These are phyloP conservation scores for Trametes cingulata DNA, from an alignment of 768 basidiomycete genomes.

Conservation along the genomic window DNA sequence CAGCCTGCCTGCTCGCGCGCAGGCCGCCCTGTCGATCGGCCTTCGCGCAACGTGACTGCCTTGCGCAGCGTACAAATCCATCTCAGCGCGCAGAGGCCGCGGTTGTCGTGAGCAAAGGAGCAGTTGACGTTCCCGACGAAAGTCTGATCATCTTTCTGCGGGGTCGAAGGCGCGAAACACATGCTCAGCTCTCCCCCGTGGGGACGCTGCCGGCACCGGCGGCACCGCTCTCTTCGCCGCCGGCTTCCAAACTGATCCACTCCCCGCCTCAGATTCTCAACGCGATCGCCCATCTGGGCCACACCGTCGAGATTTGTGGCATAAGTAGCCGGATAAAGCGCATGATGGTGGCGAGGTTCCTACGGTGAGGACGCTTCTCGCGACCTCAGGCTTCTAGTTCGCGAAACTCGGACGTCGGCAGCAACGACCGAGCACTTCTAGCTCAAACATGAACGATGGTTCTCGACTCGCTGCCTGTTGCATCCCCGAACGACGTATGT, in stretches of 20 bases:
- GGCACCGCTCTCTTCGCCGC: constrained; percentile 3
- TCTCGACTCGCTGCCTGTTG: too few species aligned
- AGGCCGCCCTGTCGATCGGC: neutral
- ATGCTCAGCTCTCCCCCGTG: neutral
- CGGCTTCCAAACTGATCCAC: constrained; percentile 7
- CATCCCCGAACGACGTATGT: too few species aligned
- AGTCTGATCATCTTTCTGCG: neutral
- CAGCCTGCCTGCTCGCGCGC: neutral
- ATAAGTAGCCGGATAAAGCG: neutral
- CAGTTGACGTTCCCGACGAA: neutral
- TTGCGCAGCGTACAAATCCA: neutral
- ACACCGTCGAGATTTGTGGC: neutral
- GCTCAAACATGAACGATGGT: neutral
- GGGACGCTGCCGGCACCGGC: neutral
- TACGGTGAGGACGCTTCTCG: neutral
- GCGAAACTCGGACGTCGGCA: neutral
- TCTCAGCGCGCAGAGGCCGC: neutral
- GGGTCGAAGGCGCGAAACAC: neutral
- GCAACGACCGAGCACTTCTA: neutral
- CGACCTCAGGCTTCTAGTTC: neutral
- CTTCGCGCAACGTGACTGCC: neutral
- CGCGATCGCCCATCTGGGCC: constrained; percentile 10
- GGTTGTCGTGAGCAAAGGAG: neutral
- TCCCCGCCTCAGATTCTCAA: neutral
- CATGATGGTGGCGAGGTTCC: constrained; percentile 5